Evolutionary conservation across 139 green algal species (phyloP), one percentile per base, ranked within the genome.

Genomic region (Zygnema circumcarinatum): DNA sequence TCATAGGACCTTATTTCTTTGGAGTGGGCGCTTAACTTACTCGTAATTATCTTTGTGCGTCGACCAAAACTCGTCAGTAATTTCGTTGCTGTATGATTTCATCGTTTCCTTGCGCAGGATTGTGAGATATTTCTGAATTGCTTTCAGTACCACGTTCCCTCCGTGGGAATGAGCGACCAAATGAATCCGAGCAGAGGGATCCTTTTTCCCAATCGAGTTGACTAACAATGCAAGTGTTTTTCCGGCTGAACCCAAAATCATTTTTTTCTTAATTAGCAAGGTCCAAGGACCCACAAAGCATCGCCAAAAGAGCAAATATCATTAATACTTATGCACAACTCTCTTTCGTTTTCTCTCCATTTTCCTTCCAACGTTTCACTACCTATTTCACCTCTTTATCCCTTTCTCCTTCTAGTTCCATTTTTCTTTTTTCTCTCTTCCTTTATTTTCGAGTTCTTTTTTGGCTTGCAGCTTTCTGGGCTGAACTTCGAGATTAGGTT

Each of bases 101-200:
- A 1, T 2, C 2, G 16, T 3, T 31, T 81, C 74, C 32, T 52
- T 42, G 7, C 76, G 76, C 11, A 84, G 39, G 32, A 84, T 32
- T 22, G 76, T 68, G 25, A 84, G 76, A 62, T 84, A 84, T 62
- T 76, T 84, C 32, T 76, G 36, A 32, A 86, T 38, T 2, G 47
- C 74, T 0, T 87, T 87, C 41, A 87, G 62, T 32, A 62, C 36
- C 25, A 87, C 81, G 31, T 87, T 87, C 32, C 81, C 81, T 1
- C 81, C 81, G 35, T 87, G 81, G 32, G 81, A 87, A 52, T 87
- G 81, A 32, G 81, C 81, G 25, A 87, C 31, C 0, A 87, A 20
- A 42, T 87, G 81, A 32, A 87, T 82, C 0, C 81, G 81, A 32
- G 81, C 81, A 1, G 62, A 29, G 0, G 81, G 81, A 52, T 87